Conservation (phyloP, 2,329 filamentous ascomycete species). For the Diaporthe sp. region DNA sequence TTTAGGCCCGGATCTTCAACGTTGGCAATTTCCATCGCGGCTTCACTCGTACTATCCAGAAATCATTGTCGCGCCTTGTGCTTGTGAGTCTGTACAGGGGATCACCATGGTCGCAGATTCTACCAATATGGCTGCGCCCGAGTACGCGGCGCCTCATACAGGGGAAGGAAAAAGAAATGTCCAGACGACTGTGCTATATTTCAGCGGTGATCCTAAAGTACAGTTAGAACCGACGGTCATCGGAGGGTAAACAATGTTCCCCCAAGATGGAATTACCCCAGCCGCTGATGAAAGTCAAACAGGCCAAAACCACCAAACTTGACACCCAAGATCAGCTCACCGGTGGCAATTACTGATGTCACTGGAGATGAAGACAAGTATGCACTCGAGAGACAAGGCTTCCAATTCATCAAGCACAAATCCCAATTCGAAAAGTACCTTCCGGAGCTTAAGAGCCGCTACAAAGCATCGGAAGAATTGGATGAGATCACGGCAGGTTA, state of each 20-base stretch:
- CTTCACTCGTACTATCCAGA: not conserved
- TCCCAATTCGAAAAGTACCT: slow-evolving; percentile 7
- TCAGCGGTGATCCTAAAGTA: slow-evolving; percentile 9
- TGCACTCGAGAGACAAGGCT: slow-evolving; percentile 9
- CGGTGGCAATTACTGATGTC: slow-evolving; percentile 19
- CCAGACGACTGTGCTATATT: slow-evolving; percentile 2
- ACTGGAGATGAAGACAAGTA: slow-evolving; percentile 26
- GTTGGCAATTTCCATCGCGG: too few relatives aligned
- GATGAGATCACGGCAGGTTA: slow-evolving; percentile 20
- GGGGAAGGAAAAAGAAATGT: not conserved
- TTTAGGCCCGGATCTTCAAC: not conserved
- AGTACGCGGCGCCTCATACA: not conserved
- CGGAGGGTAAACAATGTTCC: not conserved
- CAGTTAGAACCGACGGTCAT: not conserved
- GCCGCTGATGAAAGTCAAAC: not conserved
- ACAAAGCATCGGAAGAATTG: slow-evolving; percentile 12
- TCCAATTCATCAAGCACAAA: slow-evolving; percentile 30
- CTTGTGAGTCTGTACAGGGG: not conserved
- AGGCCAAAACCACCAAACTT: slow-evolving; percentile 15
- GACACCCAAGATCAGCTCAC: slow-evolving; percentile 17
- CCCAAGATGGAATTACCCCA: too few relatives aligned
- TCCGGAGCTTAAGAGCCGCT: slow-evolving; percentile 24
- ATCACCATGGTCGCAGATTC: slow-evolving; percentile 6
- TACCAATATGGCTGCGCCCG: not conserved
- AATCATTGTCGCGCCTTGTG: too few relatives aligned